phyloP scores from a whole-genome alignment of 164 flowering plant genomes.

The Chloranthus sessilifolius region DNA sequence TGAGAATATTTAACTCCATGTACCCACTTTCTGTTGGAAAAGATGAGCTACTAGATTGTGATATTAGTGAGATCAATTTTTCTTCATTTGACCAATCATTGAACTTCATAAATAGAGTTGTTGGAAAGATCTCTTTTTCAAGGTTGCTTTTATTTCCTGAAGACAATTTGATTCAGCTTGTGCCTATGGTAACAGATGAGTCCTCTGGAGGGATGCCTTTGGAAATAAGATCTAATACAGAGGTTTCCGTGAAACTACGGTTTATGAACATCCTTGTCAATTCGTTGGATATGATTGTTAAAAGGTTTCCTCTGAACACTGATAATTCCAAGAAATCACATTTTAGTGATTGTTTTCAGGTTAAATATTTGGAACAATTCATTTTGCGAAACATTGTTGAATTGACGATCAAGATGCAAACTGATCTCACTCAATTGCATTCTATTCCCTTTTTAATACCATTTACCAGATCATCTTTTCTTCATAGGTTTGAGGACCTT shows the following conservation, averaged over 20 bases:
- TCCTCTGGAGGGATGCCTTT: constrained; percentile 15
- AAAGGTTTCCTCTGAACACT: constrained; percentile 29
- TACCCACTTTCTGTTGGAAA: constrained; percentile 22
- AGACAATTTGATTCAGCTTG: constrained; percentile 13
- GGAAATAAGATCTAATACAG: constrained; percentile 13
- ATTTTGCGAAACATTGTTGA: constrained; percentile 51
- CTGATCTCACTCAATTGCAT: constrained; percentile 29
- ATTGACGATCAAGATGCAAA: constrained; percentile 30
- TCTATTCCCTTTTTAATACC: constrained; percentile 56
- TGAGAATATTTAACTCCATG: constrained; percentile 51
- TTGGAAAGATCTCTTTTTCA: constrained; percentile 54
- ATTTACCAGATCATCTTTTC: constrained; percentile 49
- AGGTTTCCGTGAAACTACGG: constrained; percentile 25
- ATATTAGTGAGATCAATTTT: constrained; percentile 28
- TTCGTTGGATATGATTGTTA: constrained; percentile 50
- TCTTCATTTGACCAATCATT: constrained; percentile 34
- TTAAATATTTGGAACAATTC: constrained; percentile 56
- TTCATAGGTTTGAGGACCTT: constrained; percentile 76
- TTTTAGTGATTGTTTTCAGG: constrained; percentile 11
- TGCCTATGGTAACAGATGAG: constrained; percentile 19
- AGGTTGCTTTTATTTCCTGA: constrained; percentile 53
- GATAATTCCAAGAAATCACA: constrained; percentile 19
- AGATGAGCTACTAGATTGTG: constrained; percentile 45
- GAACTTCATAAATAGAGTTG: constrained; percentile 39
- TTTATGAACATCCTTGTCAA: constrained; percentile 41